These are phyloP conservation scores for Mytilinidion resinicola DNA, from an alignment of 495 filamentous ascomycete species.

Conservation along the genomic window DNA sequence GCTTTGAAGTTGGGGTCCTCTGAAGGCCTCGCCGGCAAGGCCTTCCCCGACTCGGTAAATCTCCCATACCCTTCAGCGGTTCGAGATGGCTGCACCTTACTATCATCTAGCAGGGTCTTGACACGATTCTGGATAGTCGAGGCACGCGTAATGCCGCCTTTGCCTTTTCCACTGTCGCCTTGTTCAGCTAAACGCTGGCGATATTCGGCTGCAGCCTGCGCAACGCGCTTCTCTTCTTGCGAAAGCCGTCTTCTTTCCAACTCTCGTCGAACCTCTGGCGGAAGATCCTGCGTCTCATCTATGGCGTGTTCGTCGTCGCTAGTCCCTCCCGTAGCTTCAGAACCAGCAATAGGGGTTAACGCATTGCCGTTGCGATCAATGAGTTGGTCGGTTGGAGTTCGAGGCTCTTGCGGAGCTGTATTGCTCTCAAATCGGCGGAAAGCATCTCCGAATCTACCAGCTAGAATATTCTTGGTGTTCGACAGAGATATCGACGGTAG, in stretches of 20 bases:
- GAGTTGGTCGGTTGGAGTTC: constrained; percentile 21
- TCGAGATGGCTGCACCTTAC: constrained; percentile 52
- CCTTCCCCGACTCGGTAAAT: constrained; percentile 54
- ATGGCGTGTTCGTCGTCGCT: constrained; percentile 60
- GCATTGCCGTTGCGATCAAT: constrained; percentile 12
- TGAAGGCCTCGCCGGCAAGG: constrained; percentile 11
- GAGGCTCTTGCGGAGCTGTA: constrained; percentile 26
- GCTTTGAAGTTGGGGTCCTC: background rate
- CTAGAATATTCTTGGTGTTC: constrained; percentile 78
- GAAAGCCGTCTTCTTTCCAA: constrained; percentile 77
- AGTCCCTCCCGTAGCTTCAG: constrained; percentile 64
- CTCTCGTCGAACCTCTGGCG: constrained; percentile 86
- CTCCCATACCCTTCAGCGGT: constrained; percentile 86
- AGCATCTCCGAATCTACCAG: constrained; percentile 89
- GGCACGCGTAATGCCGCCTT: constrained; percentile 45
- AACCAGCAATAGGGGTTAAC: constrained; percentile 67
- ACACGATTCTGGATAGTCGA: constrained; percentile 86
- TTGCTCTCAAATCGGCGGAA: constrained; percentile 86
- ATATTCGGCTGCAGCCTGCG: constrained; percentile 86
- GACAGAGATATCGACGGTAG: constrained; percentile 68
- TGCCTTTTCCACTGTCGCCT: constrained; percentile 40
- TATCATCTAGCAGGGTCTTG: constrained; percentile 77
- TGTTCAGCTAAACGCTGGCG: constrained; percentile 65
- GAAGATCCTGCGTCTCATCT: constrained; percentile 63
- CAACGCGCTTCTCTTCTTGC: constrained; percentile 88